Base-by-base conservation (phyloP, 768 basidiomycete genomes). In the Pleurotus cornucopiae region DNA sequence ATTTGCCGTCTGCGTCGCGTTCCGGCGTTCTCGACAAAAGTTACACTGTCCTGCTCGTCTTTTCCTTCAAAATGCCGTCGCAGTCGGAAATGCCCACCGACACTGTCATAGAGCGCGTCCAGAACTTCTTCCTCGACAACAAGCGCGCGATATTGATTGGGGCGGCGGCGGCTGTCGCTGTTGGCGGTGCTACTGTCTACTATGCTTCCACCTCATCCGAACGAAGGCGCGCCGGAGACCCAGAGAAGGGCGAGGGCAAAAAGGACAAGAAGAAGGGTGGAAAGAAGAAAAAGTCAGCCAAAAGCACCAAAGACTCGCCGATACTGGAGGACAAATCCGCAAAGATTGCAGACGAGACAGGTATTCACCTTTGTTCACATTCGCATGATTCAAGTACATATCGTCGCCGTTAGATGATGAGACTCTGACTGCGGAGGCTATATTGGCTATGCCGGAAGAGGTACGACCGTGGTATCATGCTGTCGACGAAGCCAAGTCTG, bases 181-280 rank as follows among this genome's bases (percentile, higher is more conserved):
- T 86, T n/a, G 41, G 83, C 25, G 86, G 87, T 46, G 88, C 87
- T 25, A 85, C 82, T 38, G 89, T 85, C 26, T 94, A 91, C 69
- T 88, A 88, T 72, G 83, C 82, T 39, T 81, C 85, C 13, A 76
- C 82, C 49, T 82, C 86, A 39, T 49, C 60, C 66, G 13, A 64
- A 64, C 61, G 66, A 64, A 60, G 65, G 46, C 59, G 66, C 43
- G 57, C 55, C 21, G 63, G 61, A n/a, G 76, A 76, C 64, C 64
- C 66, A 54, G 76, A 81, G 65, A 83, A 81, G 64, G 74, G 66
- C 26, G 69, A 69, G 44, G 61, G 64, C 48, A 83, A 80, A 65
- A 73, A 72, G 62, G 73, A 75, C 66, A 84, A 74, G 64, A 71
- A 72, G 59, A 68, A 69, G 56, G 80, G 77, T 61, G 75, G 71